Conservation (phyloP, 169 alveolate genomes). For the Amoebophrya sp. region DNA sequence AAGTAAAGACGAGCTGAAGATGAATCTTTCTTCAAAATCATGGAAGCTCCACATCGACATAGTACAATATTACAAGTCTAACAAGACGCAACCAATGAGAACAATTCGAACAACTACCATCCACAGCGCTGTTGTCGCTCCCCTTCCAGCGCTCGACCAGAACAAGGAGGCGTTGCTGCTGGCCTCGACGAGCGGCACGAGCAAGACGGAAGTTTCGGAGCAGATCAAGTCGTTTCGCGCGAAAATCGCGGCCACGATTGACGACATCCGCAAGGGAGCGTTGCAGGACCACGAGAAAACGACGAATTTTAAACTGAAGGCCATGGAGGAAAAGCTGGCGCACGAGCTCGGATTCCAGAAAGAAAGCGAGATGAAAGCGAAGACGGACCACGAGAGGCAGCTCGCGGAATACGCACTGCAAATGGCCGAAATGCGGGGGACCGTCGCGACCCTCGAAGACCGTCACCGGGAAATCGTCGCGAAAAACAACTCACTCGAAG, state of each 20-base stretch:
- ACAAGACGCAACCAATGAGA: no score
- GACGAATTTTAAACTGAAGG: background rate
- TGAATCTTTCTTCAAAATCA: no score
- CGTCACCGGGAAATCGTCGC: background rate
- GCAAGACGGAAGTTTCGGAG: background rate
- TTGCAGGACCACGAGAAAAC: background rate
- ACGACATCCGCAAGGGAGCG: background rate
- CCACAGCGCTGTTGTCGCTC: background rate
- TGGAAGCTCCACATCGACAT: no score
- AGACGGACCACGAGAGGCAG: background rate
- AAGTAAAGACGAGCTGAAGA: no score
- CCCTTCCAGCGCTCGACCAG: background rate
- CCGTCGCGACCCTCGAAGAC: background rate
- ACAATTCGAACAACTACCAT: background rate
- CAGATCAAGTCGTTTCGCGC: background rate
- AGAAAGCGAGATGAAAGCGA: background rate
- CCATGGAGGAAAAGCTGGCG: background rate
- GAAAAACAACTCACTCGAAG: background rate
- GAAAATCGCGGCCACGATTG: background rate
- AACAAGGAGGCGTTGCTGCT: background rate
- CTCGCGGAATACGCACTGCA: background rate
- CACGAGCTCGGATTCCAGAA: background rate
- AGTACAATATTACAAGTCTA: no score
- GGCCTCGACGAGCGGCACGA: background rate
- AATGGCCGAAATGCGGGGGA: background rate